phyloP scores from a whole-genome alignment of 2,329 filamentous ascomycete genomes.

The Myriosclerotinia duriaeana region DNA sequence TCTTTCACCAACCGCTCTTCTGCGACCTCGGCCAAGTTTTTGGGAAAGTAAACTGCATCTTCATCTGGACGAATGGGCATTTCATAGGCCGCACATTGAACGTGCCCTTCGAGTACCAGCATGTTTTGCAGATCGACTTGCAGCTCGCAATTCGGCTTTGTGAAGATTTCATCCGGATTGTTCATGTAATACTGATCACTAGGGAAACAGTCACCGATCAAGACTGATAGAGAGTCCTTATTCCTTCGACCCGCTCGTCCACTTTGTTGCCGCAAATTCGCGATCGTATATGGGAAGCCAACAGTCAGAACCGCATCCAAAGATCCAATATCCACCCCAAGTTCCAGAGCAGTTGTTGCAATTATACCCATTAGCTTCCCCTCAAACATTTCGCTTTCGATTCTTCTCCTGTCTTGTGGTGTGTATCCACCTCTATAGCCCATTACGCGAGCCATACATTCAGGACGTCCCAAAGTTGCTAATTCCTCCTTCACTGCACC shows the following conservation, averaged over 20 bases:
- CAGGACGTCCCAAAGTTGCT: conserved; percentile 66
- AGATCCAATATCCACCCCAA: conserved; percentile 93
- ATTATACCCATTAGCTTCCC: conserved; percentile 91
- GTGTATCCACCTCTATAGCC: conserved; percentile 95
- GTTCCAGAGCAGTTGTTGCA: conserved; percentile 86
- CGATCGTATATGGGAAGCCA: conserved; percentile 93
- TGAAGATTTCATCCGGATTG: conserved; percentile 91
- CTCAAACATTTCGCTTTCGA: conserved; percentile 96
- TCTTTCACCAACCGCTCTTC: conserved; percentile 72
- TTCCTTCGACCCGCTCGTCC: conserved; percentile 89
- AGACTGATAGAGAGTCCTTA: conserved; percentile 85
- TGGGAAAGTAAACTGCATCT: conserved; percentile 77
- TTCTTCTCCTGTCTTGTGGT: conserved; percentile 79
- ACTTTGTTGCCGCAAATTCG: conserved; percentile 91
- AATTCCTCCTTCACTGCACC: conserved; percentile 78
- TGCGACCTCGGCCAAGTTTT: conserved; percentile 69
- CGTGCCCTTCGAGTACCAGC: conserved; percentile 85
- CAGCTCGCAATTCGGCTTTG: conserved; percentile 81
- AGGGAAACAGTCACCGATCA: conserved; percentile 85
- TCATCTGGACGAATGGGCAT: conserved; percentile 82
- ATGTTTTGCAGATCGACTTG: conserved; percentile 92
- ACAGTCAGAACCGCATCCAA: conserved; percentile 92
- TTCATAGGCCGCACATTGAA: conserved; percentile 93
- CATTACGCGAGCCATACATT: conserved; percentile 81
- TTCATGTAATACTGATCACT: conserved; percentile 97